These are phyloP conservation scores for Aspergillus sparsus DNA, from an alignment of 495 filamentous ascomycete species.

Conservation along the genomic window DNA sequence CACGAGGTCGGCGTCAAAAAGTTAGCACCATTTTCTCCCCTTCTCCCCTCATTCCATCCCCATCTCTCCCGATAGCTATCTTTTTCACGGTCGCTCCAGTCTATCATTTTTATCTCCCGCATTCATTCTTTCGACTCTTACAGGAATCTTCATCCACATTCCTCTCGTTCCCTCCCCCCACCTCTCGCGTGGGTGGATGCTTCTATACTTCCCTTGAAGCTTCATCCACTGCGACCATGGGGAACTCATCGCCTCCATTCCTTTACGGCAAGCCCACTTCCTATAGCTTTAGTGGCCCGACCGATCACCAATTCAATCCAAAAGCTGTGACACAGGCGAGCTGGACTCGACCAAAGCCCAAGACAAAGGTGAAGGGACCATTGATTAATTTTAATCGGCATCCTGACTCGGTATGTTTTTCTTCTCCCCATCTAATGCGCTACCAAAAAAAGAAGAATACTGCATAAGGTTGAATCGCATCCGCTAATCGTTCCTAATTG, in stretches of 20 bases:
- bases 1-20: conserved; percentile 13
- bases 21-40: conserved; percentile 7
- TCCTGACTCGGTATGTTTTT: conserved; percentile 68
- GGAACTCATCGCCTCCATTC: conserved; percentile 66
- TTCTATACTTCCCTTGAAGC: conserved; percentile 24
- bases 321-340: conserved; percentile 78
- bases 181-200: conserved; percentile 40
- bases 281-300: conserved; percentile 51
- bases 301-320: conserved; percentile 70
- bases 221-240: conserved; percentile 50
- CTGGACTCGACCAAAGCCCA: conserved; percentile 54
- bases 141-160: conserved; percentile 31
- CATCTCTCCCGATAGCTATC: conserved; percentile 23
- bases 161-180: conserved; percentile 28
- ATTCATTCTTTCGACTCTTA: conserved; percentile 26
- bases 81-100: neutral
- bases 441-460: neutral
- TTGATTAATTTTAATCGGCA: conserved; percentile 77
- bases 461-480: neutral
- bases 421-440: neutral
- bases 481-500: neutral
- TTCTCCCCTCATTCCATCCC: conserved; percentile 20
- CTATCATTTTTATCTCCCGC: conserved; percentile 10
- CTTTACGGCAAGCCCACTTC: conserved; percentile 64
- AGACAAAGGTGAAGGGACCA: conserved; percentile 69